Base-by-base conservation (phyloP, 768 basidiomycete genomes). In the Leccinum pellstonianum region DNA sequence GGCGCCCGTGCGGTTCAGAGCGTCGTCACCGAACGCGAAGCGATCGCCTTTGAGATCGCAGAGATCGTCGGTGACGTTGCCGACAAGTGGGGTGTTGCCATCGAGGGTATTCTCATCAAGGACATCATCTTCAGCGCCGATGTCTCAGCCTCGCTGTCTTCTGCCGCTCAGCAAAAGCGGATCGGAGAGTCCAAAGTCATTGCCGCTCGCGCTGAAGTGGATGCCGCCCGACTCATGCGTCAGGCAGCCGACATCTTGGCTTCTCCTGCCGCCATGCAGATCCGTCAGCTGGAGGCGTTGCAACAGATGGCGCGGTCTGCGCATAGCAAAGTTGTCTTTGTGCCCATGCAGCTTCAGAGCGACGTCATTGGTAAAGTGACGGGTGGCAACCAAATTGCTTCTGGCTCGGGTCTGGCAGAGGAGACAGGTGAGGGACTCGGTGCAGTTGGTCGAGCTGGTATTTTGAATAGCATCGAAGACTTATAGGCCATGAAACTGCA, bases 151-250 rank as follows among this genome's bases (percentile, higher is more conserved):
- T 93, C 92, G 17, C 82, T 99, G 52, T 96, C 94, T 12, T 91
- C 90, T 63, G 96, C 96, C 38, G 96, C 96, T 19, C 95, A 97
- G 70, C 94, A 96, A 77, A 97, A 97, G 83, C 85, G 96, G 61
- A 87, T 98, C 60, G 96, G 95, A 76, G 96, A 98, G 78, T 87
- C 87, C 69, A 98, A 98, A 77, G 92, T 96, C 72, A 96, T 97
- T 67, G 93, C 93, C 55, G 95, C 94, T 1, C 86, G 94, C 59
- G 96, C 95, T 14, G 95, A 97, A 77, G 95, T 98, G 64, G 95
- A 97, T 73, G 81, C 94, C 37, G 94, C 95, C 27, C 85, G 93
- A 67, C 84, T 98, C 72, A 98, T 98, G 95, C 84, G 95, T 61
- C 93, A 96, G 74, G 95, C 95, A 12, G 95, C 95, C 55, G 95